Conservation (phyloP, 2,329 filamentous ascomycete genomes). For the Plectosphaerella plurivora region DNA sequence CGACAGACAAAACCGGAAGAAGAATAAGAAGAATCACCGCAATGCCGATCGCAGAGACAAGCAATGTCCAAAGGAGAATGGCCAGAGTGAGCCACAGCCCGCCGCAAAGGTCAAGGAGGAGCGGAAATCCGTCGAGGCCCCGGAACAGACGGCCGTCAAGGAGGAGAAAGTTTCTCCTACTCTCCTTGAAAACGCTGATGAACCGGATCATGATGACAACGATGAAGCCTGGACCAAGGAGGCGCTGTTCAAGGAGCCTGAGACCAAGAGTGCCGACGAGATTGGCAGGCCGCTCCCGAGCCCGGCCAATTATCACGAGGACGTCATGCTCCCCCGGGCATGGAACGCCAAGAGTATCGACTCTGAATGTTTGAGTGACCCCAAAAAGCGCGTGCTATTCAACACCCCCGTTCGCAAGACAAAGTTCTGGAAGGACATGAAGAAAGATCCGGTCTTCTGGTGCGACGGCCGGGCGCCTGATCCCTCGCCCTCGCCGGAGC, state of each 20-base stretch:
- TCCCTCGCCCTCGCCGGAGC: not conserved
- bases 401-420: constrained; percentile 34
- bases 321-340: constrained; percentile 39
- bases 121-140: constrained; percentile 22
- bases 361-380: constrained; percentile 36
- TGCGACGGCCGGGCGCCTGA: constrained; percentile 9
- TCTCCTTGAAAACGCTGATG: too few relatives aligned
- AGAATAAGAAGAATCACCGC: constrained; percentile 7
- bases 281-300: constrained; percentile 37
- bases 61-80: constrained; percentile 7
- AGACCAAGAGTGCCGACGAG: constrained; percentile 35
- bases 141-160: not conserved
- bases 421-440: constrained; percentile 31
- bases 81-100: constrained; percentile 13
- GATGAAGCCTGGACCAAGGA: constrained; percentile 33
- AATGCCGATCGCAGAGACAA: constrained; percentile 19
- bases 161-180: not conserved
- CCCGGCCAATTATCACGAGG: constrained; percentile 33
- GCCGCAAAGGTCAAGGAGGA: constrained; percentile 1
- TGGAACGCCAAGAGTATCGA: constrained; percentile 37
- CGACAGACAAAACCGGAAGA: not conserved
- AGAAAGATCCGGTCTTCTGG: constrained; percentile 39
- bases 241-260: constrained; percentile 31
- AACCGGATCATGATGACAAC: constrained; percentile 18
- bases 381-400: constrained; percentile 36